Evolutionary conservation across 2,329 filamentous ascomycete species (phyloP).

Genomic region (Fusarium stilboides): DNA sequence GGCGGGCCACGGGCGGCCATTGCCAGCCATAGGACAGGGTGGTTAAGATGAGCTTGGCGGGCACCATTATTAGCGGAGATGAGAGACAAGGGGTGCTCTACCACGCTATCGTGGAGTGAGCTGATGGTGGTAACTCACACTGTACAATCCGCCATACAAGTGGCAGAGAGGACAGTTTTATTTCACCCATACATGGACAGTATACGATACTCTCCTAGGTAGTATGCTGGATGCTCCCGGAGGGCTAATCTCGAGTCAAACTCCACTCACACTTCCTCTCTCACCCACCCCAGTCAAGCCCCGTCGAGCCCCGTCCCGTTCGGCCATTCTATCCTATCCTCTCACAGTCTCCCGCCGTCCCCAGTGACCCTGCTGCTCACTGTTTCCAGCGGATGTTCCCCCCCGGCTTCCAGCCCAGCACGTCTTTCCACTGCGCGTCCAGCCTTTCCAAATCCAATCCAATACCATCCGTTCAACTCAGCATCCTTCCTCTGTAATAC

Average conservation of each 20-base stretch:
- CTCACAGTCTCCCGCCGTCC: slow-evolving; percentile 28
- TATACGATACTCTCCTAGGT: slow-evolving; percentile 50
- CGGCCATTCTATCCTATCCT: slow-evolving; percentile 29
- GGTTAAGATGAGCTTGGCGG: slow-evolving; percentile 52
- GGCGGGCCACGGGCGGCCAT: slow-evolving; percentile 35
- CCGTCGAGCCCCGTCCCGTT: slow-evolving; percentile 42
- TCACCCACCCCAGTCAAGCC: slow-evolving; percentile 48
- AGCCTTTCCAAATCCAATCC: slow-evolving; percentile 22
- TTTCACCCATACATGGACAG: too few relatives aligned
- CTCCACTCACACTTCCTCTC: slow-evolving; percentile 59
- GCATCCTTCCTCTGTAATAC: slow-evolving; percentile 25
- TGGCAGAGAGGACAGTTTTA: too few relatives aligned
- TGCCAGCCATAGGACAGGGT: slow-evolving; percentile 44
- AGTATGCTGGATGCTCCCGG: slow-evolving; percentile 47
- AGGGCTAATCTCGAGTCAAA: slow-evolving; percentile 61
- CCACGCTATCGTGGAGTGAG: slow-evolving; percentile 33
- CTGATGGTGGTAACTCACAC: not conserved
- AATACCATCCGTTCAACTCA: slow-evolving; percentile 13
- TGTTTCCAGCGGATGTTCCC: slow-evolving; percentile 42
- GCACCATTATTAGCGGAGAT: slow-evolving; percentile 53
- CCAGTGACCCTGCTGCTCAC: slow-evolving; percentile 40
- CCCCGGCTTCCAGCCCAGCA: slow-evolving; percentile 42
- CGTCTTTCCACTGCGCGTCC: slow-evolving; percentile 29
- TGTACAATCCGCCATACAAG: too few relatives aligned
- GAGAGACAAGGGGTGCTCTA: slow-evolving; percentile 44